Percentiles rank a stretch among this genome's conserved stretches.
phyloP scores from a whole-genome alignment of 108 stramenopile species.

The Aureococcus anophagefferens region DNA sequence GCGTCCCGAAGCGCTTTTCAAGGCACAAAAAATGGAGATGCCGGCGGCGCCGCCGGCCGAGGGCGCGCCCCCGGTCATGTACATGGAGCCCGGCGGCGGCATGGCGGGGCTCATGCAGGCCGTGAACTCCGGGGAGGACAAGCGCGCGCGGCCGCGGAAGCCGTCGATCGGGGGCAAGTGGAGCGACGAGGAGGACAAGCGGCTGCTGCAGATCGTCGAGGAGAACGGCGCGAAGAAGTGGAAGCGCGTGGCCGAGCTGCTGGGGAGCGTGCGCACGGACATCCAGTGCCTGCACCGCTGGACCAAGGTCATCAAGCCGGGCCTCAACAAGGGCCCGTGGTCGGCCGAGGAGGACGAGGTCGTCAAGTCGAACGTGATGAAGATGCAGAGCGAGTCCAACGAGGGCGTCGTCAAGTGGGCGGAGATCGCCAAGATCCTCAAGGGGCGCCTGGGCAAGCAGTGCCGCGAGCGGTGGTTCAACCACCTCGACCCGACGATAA shows the following conservation, averaged over 20 bases:
- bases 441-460: slow-evolving; percentile 90
- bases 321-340: slow-evolving; percentile 76
- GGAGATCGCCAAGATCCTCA: slow-evolving; percentile 76
- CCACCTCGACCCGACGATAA: slow-evolving; percentile 89
- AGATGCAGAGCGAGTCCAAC: background rate
- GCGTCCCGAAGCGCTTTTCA: no score
- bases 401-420: slow-evolving; percentile 54
- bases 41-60: no score
- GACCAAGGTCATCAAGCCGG: slow-evolving; percentile 19
- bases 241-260: slow-evolving; percentile 34
- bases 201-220: slow-evolving; percentile 35
- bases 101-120: no score
- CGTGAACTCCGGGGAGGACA: no score
- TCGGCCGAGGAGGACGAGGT: slow-evolving; percentile 57
- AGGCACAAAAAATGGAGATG: no score
- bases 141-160: no score
- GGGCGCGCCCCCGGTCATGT: no score
- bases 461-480: slow-evolving; percentile 99
- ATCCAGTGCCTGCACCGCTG: slow-evolving; percentile 17
- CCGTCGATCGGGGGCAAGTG: slow-evolving; percentile 11
- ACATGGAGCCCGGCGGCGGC: no score
- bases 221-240: slow-evolving; percentile 38
- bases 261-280: slow-evolving; percentile 5
- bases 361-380: slow-evolving; percentile 17
- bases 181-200: slow-evolving; percentile 35